phyloP scores from a whole-genome alignment of 1,284 basidiomycete species.

The Tylopilus sp. region DNA sequence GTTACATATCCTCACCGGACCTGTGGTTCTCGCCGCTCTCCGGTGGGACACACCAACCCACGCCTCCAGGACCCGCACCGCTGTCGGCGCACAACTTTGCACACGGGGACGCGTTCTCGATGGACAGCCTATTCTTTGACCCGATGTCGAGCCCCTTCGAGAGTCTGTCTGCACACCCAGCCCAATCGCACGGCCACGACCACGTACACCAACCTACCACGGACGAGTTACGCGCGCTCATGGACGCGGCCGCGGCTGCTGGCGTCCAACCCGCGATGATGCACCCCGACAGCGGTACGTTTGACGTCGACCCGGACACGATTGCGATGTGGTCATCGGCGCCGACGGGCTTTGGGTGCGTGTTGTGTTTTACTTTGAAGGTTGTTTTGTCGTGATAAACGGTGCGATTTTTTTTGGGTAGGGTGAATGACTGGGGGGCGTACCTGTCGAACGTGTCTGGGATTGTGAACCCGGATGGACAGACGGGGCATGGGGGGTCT shows the following conservation, averaged over 20 bases:
- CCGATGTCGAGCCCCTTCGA: constrained; percentile 19
- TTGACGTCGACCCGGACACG: constrained; percentile 44
- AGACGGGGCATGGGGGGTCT: not conserved
- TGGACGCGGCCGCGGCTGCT: constrained; percentile 4
- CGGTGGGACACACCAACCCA: not conserved
- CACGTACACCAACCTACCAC: not conserved
- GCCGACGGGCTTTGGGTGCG: constrained; percentile 56
- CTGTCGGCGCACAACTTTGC: constrained; percentile 12
- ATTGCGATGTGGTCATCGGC: constrained; percentile 62
- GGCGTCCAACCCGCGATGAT: constrained; percentile 3
- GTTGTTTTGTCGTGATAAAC: not conserved
- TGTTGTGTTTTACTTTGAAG: constrained; percentile 8
- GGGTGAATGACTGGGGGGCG: constrained; percentile 38
- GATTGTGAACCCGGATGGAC: constrained; percentile 15
- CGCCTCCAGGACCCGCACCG: not conserved
- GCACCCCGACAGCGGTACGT: constrained; percentile 1
- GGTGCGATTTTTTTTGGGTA: constrained; percentile 5
- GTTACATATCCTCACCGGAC: constrained; percentile 11
- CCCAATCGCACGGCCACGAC: not conserved
- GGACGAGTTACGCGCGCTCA: constrained; percentile 13
- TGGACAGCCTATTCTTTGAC: constrained; percentile 30
- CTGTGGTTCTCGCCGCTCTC: constrained; percentile 25
- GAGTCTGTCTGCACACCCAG: constrained; percentile 8
- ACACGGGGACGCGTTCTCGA: constrained; percentile 11
- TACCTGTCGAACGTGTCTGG: constrained; percentile 37